Conservation (phyloP, 192 early-diverging fungal species). For the Obelidium mucronatum region DNA sequence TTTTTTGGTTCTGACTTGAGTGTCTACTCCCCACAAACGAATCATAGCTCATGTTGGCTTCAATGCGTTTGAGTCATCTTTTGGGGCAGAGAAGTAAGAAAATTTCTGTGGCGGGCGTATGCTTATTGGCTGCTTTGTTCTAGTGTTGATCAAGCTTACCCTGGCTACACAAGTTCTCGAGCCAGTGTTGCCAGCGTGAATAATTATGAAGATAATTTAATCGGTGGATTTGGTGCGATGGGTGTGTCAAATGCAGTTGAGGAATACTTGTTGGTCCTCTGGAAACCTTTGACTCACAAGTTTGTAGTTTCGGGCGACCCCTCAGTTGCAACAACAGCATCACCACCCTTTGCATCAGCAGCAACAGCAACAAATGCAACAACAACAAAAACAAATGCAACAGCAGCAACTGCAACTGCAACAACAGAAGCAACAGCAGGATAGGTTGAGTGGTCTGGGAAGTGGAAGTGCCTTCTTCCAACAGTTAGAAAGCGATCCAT, state of each 20-base stretch:
- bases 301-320: too few relatives aligned
- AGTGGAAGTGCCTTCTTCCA: background rate
- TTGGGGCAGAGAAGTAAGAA: slow-evolving; percentile 1
- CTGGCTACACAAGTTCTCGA: slow-evolving; percentile 10
- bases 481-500: too few relatives aligned
- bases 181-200: background rate
- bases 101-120: background rate
- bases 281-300: too few relatives aligned
- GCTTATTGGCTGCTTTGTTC: background rate
- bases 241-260: slow-evolving; percentile 23
- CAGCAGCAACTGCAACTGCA: background rate
- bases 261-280: background rate
- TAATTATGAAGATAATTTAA: slow-evolving; percentile 12
- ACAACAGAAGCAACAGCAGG: background rate
- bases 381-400: background rate
- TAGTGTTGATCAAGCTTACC: slow-evolving; percentile 9
- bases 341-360: background rate
- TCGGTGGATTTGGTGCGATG: slow-evolving; percentile 7
- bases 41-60: slow-evolving; percentile 18
- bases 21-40: background rate
- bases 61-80: background rate
- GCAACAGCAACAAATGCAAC: background rate
- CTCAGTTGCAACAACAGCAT: too few relatives aligned
- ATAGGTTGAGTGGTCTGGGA: too few relatives aligned
- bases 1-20: background rate